phyloP scores from a whole-genome alignment of 805 yeast genomes.

The Saccharomyces jurei region DNA sequence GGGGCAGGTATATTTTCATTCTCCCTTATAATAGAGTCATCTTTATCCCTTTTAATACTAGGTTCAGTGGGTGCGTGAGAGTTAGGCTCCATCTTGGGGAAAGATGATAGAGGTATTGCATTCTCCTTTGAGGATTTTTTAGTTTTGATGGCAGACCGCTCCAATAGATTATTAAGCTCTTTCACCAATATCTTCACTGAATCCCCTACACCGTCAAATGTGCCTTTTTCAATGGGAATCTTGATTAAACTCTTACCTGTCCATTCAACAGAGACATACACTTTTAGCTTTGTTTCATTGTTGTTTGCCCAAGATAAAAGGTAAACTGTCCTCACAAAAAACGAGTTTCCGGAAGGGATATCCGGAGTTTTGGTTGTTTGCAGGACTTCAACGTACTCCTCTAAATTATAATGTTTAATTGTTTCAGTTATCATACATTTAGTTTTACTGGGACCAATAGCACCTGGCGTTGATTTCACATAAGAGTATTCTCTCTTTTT shows the following conservation, averaged over 20 bases:
- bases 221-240: slow-evolving; percentile 65
- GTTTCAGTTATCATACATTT: slow-evolving; percentile 55
- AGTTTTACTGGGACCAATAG: slow-evolving; percentile 75
- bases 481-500: slow-evolving; percentile 46
- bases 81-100: slow-evolving; percentile 32
- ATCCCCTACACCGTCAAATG: slow-evolving; percentile 64
- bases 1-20: slow-evolving; percentile 54
- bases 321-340: slow-evolving; percentile 51
- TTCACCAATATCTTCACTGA: slow-evolving; percentile 41
- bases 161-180: slow-evolving; percentile 36
- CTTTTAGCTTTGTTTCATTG: slow-evolving; percentile 44
- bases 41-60: slow-evolving; percentile 37
- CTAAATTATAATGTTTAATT: slow-evolving; percentile 44
- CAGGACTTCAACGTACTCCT: slow-evolving; percentile 39
- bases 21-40: slow-evolving; percentile 43
- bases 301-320: slow-evolving; percentile 56
- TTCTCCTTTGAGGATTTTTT: slow-evolving; percentile 12
- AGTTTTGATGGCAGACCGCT: slow-evolving; percentile 7
- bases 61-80: slow-evolving; percentile 40
- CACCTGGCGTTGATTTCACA: slow-evolving; percentile 54
- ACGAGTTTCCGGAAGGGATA: slow-evolving; percentile 72
- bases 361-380: slow-evolving; percentile 67
- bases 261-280: slow-evolving; percentile 59
- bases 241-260: slow-evolving; percentile 71
- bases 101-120: slow-evolving; percentile 11